A percentile compares a stretch with the other conserved stretches of the same genome.
These are phyloP conservation scores for Tephrocybe sp. DNA, from an alignment of 768 basidiomycete genomes.

Conservation along the genomic window DNA sequence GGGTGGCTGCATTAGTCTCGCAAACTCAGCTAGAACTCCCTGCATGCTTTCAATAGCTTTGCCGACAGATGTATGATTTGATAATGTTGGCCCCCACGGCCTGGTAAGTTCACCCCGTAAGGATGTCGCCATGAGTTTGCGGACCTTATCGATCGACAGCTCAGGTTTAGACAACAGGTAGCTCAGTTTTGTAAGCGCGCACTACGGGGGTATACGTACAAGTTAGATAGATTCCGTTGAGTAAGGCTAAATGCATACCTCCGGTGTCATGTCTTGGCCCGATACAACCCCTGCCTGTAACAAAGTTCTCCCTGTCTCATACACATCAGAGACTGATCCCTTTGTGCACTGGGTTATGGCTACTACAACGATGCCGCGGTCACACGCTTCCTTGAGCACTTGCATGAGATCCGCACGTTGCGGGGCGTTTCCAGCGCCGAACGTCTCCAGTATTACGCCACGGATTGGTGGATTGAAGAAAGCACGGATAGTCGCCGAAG, in stretches of 20 bases:
- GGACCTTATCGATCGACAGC: slow-evolving; percentile 63
- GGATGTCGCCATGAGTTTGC: slow-evolving; percentile 70
- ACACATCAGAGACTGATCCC: slow-evolving; percentile 82
- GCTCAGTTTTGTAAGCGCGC: slow-evolving; percentile 84
- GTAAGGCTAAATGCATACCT: slow-evolving; percentile 46
- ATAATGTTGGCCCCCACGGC: slow-evolving; percentile 39
- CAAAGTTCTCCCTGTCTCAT: slow-evolving; percentile 74
- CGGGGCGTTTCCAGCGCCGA: slow-evolving; percentile 92
- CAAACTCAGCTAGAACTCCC: slow-evolving; percentile 63
- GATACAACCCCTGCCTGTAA: slow-evolving; percentile 74
- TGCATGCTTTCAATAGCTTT: slow-evolving; percentile 60
- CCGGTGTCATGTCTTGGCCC: slow-evolving; percentile 94
- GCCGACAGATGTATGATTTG: slow-evolving; percentile 38
- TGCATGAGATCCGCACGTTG: slow-evolving; percentile 71
- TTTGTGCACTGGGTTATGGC: slow-evolving; percentile 89
- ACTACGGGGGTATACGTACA: slow-evolving; percentile 40
- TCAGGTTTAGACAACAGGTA: slow-evolving; percentile 89
- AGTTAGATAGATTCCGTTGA: neutral
- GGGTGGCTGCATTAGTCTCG: slow-evolving; percentile 51
- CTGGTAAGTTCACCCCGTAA: slow-evolving; percentile 87
- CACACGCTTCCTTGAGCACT: slow-evolving; percentile 78
- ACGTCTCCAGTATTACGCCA: slow-evolving; percentile 88
- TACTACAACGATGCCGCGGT: slow-evolving; percentile 82
- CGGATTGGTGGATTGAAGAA: slow-evolving; percentile 73
- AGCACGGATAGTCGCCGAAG: slow-evolving; percentile 65